Evolutionary conservation across 2,329 filamentous ascomycete species (phyloP).

Genomic region (Stromatinia cepivora): DNA sequence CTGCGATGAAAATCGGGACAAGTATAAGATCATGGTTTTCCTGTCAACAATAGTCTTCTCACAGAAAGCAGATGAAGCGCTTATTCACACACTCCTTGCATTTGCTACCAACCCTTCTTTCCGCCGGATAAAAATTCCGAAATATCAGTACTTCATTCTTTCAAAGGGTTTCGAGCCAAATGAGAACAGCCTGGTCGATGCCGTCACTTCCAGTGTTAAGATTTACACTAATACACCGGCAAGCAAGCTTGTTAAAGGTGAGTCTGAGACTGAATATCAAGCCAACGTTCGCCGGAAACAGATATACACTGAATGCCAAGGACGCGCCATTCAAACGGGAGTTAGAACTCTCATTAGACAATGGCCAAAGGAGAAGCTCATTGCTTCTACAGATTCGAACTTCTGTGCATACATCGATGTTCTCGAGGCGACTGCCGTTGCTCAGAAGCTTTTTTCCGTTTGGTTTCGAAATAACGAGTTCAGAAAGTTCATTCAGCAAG

Average conservation of each 20-base stretch:
- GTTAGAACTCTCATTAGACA: conserved; percentile 18
- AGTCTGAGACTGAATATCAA: neutral
- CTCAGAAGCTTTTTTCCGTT: conserved; percentile 10
- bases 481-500: conserved; percentile 4
- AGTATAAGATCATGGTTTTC: conserved; percentile 38
- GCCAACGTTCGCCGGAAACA: neutral
- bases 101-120: conserved; percentile 36
- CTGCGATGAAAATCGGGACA: conserved; percentile 25
- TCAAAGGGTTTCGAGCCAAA: conserved; percentile 25
- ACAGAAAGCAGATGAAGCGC: conserved; percentile 27
- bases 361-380: conserved; percentile 1
- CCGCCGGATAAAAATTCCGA: neutral
- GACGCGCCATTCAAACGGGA: conserved; percentile 1
- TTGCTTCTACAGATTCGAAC: neutral
- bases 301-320: neutral
- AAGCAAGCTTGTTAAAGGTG: neutral
- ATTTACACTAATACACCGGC: conserved; percentile 24
- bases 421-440: neutral
- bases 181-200: neutral
- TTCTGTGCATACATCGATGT: conserved; percentile 19
- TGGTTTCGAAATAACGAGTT: conserved; percentile 27
- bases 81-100: conserved; percentile 40
- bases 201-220: conserved; percentile 11
- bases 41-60: conserved; percentile 38
- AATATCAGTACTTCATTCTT: conserved; percentile 14